Evolutionary conservation across 495 filamentous ascomycete genomes (phyloP).

Genomic region (Penicillium cinerascens): DNA sequence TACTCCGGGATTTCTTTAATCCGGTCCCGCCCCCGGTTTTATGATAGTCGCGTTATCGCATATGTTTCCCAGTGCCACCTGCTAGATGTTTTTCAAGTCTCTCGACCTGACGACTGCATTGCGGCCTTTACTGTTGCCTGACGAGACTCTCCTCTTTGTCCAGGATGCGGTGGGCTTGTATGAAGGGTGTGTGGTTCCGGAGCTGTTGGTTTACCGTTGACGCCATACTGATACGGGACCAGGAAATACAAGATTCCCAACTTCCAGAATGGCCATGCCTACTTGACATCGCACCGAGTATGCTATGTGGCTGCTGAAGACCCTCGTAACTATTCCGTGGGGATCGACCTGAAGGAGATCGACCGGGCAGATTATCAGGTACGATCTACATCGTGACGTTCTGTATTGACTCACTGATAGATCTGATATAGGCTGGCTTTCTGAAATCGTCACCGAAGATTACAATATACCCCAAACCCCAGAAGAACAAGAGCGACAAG

Average conservation of each 20-base stretch:
- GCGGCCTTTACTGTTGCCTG: slow-evolving; percentile 83
- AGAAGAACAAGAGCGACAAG: slow-evolving; percentile 48
- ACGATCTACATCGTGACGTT: slow-evolving; percentile 18
- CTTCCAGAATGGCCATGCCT: slow-evolving; percentile 92
- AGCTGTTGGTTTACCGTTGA: slow-evolving; percentile 1
- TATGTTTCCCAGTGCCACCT: slow-evolving; percentile 10
- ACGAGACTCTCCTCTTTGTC: slow-evolving; percentile 89
- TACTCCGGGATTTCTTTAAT: slow-evolving; percentile 15
- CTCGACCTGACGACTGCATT: slow-evolving; percentile 93
- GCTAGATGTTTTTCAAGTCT: slow-evolving; percentile 92
- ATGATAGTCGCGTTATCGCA: slow-evolving; percentile 20
- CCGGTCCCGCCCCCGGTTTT: slow-evolving; percentile 8
- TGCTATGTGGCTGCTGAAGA: slow-evolving; percentile 93
- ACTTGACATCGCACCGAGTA: slow-evolving; percentile 88
- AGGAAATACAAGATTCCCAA: slow-evolving; percentile 95
- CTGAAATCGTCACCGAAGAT: slow-evolving; percentile 94
- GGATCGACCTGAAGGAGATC: slow-evolving; percentile 84
- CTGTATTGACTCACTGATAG: slow-evolving; percentile 2
- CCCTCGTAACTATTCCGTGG: slow-evolving; percentile 78
- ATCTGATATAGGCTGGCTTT: slow-evolving; percentile 69
- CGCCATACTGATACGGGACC: slow-evolving; percentile 13
- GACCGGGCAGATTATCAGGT: slow-evolving; percentile 91
- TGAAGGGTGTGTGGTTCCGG: slow-evolving; percentile 71
- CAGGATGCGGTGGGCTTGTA: slow-evolving; percentile 97
- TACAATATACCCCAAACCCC: slow-evolving; percentile 74